Evolutionary conservation across 768 basidiomycete genomes (phyloP).

Genomic region (Scleroderma bovista): DNA sequence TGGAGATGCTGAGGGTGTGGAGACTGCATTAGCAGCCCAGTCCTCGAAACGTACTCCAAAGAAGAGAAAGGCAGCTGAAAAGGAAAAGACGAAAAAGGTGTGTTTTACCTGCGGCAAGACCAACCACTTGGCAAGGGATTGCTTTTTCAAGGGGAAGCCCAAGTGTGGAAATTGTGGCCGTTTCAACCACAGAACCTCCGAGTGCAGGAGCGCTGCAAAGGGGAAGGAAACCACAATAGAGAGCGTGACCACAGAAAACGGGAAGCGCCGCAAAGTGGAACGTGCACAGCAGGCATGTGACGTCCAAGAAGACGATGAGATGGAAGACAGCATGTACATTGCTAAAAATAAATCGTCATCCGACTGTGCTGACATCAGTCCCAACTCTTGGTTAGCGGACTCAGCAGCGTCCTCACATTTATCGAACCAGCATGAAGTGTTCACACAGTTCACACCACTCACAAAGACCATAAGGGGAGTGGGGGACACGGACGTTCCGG

Average conservation of each 20-base stretch:
- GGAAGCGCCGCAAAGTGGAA: background rate
- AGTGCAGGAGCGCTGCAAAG: background rate
- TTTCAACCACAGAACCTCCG: background rate
- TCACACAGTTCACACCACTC: background rate
- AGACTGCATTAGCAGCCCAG: background rate
- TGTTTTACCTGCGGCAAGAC: too few relatives aligned
- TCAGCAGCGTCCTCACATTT: background rate
- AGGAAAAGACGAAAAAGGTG: too few relatives aligned
- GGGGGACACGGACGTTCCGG: background rate
- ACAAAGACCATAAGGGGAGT: background rate
- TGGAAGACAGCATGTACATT: background rate
- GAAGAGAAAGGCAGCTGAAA: background rate
- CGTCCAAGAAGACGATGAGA: background rate
- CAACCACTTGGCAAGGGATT: background rate
- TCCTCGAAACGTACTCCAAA: too few relatives aligned
- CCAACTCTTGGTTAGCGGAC: background rate
- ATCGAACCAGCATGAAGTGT: background rate
- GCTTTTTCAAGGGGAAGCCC: background rate
- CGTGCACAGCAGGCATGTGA: background rate
- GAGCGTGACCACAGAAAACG: background rate
- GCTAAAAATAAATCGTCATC: background rate
- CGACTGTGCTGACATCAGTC: background rate
- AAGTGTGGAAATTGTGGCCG: background rate
- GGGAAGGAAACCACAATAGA: background rate
- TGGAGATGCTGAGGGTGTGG: background rate